Evolutionary conservation across 1,284 basidiomycete species (phyloP).

Genomic region (Pyrrhoderma noxium): DNA sequence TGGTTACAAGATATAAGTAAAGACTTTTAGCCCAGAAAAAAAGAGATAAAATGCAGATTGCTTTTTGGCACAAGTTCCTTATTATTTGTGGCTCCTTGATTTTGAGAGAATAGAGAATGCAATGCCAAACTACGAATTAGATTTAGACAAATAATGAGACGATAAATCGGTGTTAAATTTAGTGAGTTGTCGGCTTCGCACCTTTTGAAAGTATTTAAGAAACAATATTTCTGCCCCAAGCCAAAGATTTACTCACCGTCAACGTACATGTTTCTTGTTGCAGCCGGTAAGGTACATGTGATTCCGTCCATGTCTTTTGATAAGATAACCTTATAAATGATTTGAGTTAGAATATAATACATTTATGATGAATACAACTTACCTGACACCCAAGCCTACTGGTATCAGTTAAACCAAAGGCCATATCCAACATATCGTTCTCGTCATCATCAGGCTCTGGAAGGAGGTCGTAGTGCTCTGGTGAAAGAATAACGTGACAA

Average conservation of each 20-base stretch:
- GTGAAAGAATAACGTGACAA: conserved; percentile 88
- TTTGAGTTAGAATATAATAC: conserved; percentile 24
- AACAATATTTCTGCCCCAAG: background rate
- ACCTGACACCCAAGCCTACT: conserved; percentile 59
- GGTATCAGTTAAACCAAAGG: conserved; percentile 94
- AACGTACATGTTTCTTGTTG: conserved; percentile 97
- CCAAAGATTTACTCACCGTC: conserved; percentile 50
- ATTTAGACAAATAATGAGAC: background rate
- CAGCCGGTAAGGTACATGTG: conserved; percentile 79
- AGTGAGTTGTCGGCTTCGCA: conserved; percentile 2
- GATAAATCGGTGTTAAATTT: background rate
- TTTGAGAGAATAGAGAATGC: background rate
- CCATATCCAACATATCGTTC: conserved; percentile 98
- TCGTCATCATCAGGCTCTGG: conserved; percentile 96
- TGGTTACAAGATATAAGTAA: too few species aligned
- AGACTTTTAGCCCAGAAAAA: too few species aligned
- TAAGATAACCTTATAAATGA: conserved; percentile 58
- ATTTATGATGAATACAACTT: background rate
- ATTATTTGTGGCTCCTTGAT: background rate
- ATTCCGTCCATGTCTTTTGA: conserved; percentile 83
- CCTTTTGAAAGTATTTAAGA: background rate
- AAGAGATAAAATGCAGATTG: background rate
- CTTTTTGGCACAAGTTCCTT: background rate
- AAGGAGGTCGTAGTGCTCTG: conserved; percentile 77
- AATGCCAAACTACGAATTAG: background rate